Base-by-base conservation (phyloP, 2,329 filamentous ascomycete genomes). In the Colletotrichum sp. region DNA sequence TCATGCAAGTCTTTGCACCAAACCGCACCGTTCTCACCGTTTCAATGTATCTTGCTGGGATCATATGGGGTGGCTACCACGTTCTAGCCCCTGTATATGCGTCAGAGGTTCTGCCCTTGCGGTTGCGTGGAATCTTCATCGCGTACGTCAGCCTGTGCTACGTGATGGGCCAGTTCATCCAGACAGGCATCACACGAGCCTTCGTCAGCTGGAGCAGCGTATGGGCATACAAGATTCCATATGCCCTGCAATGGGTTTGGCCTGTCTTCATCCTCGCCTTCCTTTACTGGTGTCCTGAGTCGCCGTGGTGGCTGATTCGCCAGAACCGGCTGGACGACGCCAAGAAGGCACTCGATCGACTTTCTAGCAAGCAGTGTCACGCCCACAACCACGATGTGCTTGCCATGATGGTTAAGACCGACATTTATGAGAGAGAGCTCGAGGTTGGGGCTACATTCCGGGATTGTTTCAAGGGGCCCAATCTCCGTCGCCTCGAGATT, bases 191-290 rank as follows among this genome's bases (percentile, higher is more conserved):
- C 8, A 80, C 86, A 12, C 81, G 82, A 49, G 83, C 78, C 34
- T 81, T 87, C 30, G 68, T 85, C 5, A 67, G 79, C n/a, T 79
- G 81, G 16, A 78, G 79, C 3, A 82, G 82, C 24, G 69, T 87
- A 69, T 89, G 86, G 85, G 84, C 85, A 0, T 90, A 88, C 78
- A 82, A 85, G 10, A 87, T 86, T 16, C 88, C 88, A 0, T 90
- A 87, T 71, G 87, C 84, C 2, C 69, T 89, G 0, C 88, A 90
- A 75, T 90, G 88, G 88, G 79, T 85, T 5, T 90, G 87, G 85
- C 87, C 88, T 0, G 80, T 85, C 2, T 81, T 86, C n/a, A 52
- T 52, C n/a, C 44, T 52, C 10, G 3, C 44, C 44, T 52, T 52
- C 44, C 44, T 52, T 2, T 52, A 52, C 4, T 52, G 44, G 44